Base-by-base conservation (phyloP, 2,329 filamentous ascomycete species). In the Colletotrichum sp. region DNA sequence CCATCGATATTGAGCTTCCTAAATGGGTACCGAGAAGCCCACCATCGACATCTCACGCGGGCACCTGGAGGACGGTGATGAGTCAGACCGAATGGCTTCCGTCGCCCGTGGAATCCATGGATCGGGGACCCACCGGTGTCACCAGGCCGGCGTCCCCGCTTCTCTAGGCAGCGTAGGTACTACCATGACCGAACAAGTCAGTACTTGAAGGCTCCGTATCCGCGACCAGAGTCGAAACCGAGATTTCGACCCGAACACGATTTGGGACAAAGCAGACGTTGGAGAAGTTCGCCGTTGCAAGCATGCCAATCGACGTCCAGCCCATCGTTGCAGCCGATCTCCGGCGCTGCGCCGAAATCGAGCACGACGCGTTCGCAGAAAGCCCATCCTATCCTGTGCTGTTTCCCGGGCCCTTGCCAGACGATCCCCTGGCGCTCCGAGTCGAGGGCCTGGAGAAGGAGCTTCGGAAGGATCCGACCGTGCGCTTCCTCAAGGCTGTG, bases 371-470 rank as follows among this genome's bases (percentile, higher is more conserved):
- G 3, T 76, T 76, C 30, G 55, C 48, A 21, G 59, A 62, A 38
- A 73, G 64, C 62, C 72, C 56, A 24, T 36, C 66, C 24, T 70
- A 70, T 16, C 32, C 56, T n/a, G 24, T 77, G 48, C 56, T 78
- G 30, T 83, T 83, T 72, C 82, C 82, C 18, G 82, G 82, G 1
- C 81, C 81, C 43, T 78, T 82, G 63, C 79, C 82, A 38, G 76
- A 78, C 13, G 69, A 79, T 16, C 76, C 73, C 7, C 56, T 77
- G n/a, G 79, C 77, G 21, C 26, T 64, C n/a, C 80, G 81, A 36
- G 80, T 76, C 4, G 76, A 59, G 5, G 77, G 78, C 28, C 30
- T 84, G 32, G 65, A 70, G 13, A 79, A 78, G 21, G 63, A 77
- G 18, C 34, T 75, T 65, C 69, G 69, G 34, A 73, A 75, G 26